Evolutionary conservation across 2,329 filamentous ascomycete genomes (phyloP).

Genomic region (Xylariaceae sp.): DNA sequence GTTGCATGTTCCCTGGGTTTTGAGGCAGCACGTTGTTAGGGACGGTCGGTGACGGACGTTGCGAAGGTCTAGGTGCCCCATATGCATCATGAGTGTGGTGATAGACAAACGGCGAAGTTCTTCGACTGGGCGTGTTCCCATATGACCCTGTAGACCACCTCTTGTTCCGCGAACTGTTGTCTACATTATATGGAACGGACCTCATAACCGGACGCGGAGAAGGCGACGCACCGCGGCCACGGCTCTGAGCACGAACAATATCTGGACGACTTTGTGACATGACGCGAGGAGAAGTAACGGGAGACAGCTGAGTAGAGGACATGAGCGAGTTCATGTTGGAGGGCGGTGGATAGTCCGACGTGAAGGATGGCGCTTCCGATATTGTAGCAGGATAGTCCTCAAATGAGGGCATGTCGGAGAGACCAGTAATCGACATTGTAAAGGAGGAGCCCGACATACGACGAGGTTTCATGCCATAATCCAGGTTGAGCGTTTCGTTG

Average conservation of each 20-base stretch:
- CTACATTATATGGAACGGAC: constrained; percentile 65
- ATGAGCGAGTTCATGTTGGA: constrained; percentile 66
- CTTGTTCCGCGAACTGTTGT: constrained; percentile 59
- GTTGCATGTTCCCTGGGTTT: constrained; percentile 51
- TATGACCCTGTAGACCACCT: constrained; percentile 76
- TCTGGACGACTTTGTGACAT: constrained; percentile 56
- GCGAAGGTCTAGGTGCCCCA: constrained; percentile 51
- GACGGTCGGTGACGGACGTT: constrained; percentile 47
- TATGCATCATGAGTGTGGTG: constrained; percentile 57
- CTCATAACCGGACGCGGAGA: constrained; percentile 64
- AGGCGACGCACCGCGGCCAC: constrained; percentile 61
- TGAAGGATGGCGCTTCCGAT: constrained; percentile 63
- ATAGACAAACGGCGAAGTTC: constrained; percentile 58
- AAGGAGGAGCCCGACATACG: constrained; percentile 70
- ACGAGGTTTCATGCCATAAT: constrained; percentile 50
- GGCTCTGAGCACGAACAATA: constrained; percentile 58
- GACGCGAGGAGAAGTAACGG: constrained; percentile 65
- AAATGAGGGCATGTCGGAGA: constrained; percentile 65
- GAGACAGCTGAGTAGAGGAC: constrained; percentile 65
- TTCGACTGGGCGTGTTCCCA: constrained; percentile 49
- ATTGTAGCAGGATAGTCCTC: constrained; percentile 64
- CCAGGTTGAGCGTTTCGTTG: constrained; percentile 46
- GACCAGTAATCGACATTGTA: constrained; percentile 61
- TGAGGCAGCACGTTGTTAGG: constrained; percentile 46
- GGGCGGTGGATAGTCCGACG: constrained; percentile 60